These are phyloP conservation scores for Nitzschia sp. DNA, from an alignment of 108 stramenopile genomes.

Conservation along the genomic window DNA sequence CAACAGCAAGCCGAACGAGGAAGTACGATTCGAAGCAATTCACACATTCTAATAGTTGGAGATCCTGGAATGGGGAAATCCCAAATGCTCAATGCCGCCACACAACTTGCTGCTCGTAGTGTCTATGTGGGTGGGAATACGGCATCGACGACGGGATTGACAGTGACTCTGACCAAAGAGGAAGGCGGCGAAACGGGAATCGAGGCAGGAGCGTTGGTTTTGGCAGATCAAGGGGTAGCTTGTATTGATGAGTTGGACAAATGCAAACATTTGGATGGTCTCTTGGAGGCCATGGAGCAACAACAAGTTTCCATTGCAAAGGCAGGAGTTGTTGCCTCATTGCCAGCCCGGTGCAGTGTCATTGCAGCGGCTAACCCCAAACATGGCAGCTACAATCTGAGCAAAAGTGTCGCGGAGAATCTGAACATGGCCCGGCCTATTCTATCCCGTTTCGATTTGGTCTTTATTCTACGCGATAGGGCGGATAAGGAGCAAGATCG, in stretches of 20 bases:
- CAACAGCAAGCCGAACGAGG: conserved; percentile 32
- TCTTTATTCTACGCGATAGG: conserved; percentile 93
- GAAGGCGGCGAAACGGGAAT: conserved; percentile 86
- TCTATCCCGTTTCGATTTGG: conserved; percentile 95
- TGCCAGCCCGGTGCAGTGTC: conserved; percentile 90
- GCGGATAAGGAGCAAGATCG: conserved; percentile 90
- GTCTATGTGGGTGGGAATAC: conserved; percentile 99
- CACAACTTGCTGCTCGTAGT: conserved; percentile 88
- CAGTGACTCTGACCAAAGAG: conserved; percentile 90
- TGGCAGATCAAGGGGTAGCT: conserved; percentile 95
- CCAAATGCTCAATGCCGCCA: conserved; percentile 92
- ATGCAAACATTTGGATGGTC: conserved; percentile 88
- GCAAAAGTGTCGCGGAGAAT: conserved; percentile 92
- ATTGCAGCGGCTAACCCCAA: conserved; percentile 98
- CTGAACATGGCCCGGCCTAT: conserved; percentile 91
- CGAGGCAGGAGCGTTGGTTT: conserved; percentile 96
- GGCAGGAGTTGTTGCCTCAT: conserved; percentile 89
- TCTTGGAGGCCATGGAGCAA: conserved; percentile 99
- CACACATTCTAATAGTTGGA: conserved; percentile 81
- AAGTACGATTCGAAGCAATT: conserved; percentile 67
- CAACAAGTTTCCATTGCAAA: conserved; percentile 97
- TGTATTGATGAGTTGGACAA: conserved; percentile 99
- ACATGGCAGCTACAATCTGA: conserved; percentile 92
- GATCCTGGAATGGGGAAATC: conserved; percentile 91
- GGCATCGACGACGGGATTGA: conserved; percentile 88